Percentiles rank a stretch among this genome's conserved stretches.
phyloP scores from a whole-genome alignment of 2,329 filamentous ascomycete species.

The Aspergillus alliaceus region DNA sequence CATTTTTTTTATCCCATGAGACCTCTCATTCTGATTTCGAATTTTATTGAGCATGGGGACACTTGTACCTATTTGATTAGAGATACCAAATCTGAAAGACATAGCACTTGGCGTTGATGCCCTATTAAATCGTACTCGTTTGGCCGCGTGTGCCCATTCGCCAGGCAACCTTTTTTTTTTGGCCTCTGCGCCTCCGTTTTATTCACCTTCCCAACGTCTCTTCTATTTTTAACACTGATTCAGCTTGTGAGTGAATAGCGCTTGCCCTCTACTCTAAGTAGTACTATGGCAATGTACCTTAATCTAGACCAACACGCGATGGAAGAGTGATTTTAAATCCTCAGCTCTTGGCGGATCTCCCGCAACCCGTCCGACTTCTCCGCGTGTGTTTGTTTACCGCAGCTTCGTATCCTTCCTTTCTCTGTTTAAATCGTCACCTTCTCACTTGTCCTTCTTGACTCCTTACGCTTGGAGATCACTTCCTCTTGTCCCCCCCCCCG shows the following conservation, averaged over 20 bases:
- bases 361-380: slow-evolving; percentile 3
- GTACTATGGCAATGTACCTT: background rate
- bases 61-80: slow-evolving; percentile 10
- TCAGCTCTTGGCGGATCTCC: slow-evolving; percentile 8
- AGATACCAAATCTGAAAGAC: slow-evolving; percentile 19
- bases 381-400: slow-evolving; percentile 3
- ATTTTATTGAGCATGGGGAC: slow-evolving; percentile 3
- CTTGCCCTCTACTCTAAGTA: too few relatives aligned
- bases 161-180: slow-evolving; percentile 17
- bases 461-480: background rate
- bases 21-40: background rate
- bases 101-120: slow-evolving; percentile 4
- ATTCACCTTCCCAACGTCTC: background rate
- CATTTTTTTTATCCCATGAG: background rate
- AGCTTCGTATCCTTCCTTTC: background rate
- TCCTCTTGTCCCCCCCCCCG: background rate
- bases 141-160: slow-evolving; percentile 10
- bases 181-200: background rate
- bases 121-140: slow-evolving; percentile 2
- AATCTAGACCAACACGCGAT: background rate
- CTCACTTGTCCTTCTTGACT: background rate
- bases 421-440: background rate
- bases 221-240: background rate
- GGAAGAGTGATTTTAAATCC: background rate
- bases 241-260: background rate